These are phyloP conservation scores for Xerocomellus chrysenteron DNA, from an alignment of 768 basidiomycete species.

Conservation along the genomic window DNA sequence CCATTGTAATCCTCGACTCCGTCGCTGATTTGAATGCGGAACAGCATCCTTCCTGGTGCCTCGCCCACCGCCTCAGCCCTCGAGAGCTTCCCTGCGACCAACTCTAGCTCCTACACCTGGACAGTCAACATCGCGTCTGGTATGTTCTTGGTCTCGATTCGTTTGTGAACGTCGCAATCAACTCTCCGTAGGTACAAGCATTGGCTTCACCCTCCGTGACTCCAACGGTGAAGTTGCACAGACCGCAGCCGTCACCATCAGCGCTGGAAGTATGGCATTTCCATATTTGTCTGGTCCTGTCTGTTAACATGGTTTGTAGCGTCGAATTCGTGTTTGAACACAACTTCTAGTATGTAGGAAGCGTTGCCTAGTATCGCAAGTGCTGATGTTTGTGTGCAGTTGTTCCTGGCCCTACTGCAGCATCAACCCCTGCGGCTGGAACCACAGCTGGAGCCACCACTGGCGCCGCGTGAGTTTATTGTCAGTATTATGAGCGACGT, in stretches of 20 bases:
- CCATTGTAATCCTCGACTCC: background rate
- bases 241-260: constrained; percentile 52
- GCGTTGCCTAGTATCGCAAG: constrained; percentile 6
- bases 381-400: constrained; percentile 18
- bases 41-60: constrained; percentile 55
- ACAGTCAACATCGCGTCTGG: constrained; percentile 47
- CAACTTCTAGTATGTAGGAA: constrained; percentile 24
- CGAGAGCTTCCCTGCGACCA: constrained; percentile 43
- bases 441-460: background rate
- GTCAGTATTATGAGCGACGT: background rate
- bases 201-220: constrained; percentile 66
- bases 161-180: background rate
- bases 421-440: constrained; percentile 2
- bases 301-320: constrained; percentile 28
- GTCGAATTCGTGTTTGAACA: constrained; percentile 34
- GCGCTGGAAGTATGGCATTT: constrained; percentile 46
- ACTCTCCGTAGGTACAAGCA: constrained; percentile 39
- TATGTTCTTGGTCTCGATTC: constrained; percentile 13
- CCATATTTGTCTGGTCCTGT: background rate
- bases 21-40: background rate
- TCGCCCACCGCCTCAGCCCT: constrained; percentile 46
- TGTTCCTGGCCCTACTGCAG: constrained; percentile 21
- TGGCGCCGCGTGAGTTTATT: constrained; percentile 19
- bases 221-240: constrained; percentile 48
- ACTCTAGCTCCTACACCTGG: constrained; percentile 52